These are phyloP conservation scores for Citrus maxima DNA, from an alignment of 345 rosid genomes.

Conservation along the genomic window DNA sequence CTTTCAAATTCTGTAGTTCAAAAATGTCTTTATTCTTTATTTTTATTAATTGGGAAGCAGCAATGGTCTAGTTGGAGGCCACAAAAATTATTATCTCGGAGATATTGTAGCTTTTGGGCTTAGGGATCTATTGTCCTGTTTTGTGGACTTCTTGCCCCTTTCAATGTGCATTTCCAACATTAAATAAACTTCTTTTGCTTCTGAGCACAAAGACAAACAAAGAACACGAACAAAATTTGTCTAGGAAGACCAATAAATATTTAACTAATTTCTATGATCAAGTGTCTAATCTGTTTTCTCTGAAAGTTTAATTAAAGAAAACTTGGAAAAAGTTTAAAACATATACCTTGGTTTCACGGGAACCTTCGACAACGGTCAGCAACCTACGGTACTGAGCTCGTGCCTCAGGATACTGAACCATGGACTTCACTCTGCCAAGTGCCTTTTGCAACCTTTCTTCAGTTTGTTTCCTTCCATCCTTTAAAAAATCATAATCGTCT, in stretches of 20 bases:
- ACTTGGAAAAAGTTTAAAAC: not conserved
- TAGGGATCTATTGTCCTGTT: too few relatives aligned
- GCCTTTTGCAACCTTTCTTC: slow-evolving; percentile 86
- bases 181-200: too few relatives aligned
- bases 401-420: slow-evolving; percentile 86
- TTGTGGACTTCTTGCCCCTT: too few relatives aligned
- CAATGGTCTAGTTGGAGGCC: too few relatives aligned
- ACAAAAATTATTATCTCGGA: too few relatives aligned
- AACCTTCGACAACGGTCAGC: slow-evolving; percentile 66
- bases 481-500: slow-evolving; percentile 86
- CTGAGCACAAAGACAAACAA: too few relatives aligned
- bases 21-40: too few relatives aligned
- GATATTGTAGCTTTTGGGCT: too few relatives aligned
- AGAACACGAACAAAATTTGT: not conserved
- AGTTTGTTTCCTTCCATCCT: slow-evolving; percentile 86
- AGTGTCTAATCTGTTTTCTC: not conserved
- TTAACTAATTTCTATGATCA: not conserved
- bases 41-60: too few relatives aligned
- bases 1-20: too few relatives aligned
- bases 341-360: slow-evolving; percentile 65
- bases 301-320: not conserved
- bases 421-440: slow-evolving; percentile 86
- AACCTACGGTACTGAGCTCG: slow-evolving; percentile 87
- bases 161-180: too few relatives aligned
- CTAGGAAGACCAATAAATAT: not conserved